These are phyloP conservation scores for Gonapodya prolifera DNA, from an alignment of 192 early-diverging fungal genomes.

Conservation along the genomic window DNA sequence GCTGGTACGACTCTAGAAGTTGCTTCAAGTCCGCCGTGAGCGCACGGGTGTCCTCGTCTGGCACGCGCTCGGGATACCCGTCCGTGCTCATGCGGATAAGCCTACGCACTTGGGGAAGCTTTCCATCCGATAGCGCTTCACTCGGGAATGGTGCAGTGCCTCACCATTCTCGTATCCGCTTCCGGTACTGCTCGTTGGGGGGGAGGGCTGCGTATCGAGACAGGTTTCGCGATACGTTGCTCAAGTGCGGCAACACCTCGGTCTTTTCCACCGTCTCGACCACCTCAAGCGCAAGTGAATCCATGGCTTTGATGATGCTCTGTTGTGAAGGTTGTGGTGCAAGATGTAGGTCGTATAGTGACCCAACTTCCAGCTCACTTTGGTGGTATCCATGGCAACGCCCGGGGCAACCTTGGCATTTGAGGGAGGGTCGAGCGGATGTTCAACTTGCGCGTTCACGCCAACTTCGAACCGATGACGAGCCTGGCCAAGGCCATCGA, in stretches of 20 bases:
- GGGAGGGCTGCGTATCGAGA: not conserved
- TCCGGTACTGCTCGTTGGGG: not conserved
- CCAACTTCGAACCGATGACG: not conserved
- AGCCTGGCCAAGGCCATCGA: not conserved
- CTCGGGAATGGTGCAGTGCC: not conserved
- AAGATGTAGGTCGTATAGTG: not conserved
- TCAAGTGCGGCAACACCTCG: not conserved
- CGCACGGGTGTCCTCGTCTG: not conserved
- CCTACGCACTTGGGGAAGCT: not conserved
- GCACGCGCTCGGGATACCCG: not conserved
- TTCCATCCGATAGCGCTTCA: not conserved
- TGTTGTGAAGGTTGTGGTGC: no score
- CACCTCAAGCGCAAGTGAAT: not conserved
- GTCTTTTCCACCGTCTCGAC: not conserved
- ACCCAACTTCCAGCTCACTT: not conserved
- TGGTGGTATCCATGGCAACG: not conserved
- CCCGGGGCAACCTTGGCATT: not conserved
- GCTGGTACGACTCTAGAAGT: not conserved
- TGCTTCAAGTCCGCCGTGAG: not conserved
- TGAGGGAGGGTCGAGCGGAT: not conserved
- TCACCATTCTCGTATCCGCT: not conserved
- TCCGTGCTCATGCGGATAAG: not conserved
- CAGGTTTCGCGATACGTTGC: not conserved
- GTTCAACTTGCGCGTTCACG: not conserved
- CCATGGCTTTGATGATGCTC: not conserved